These are phyloP conservation scores for Citrus glauca DNA, from an alignment of 345 rosid genomes.

Conservation along the genomic window DNA sequence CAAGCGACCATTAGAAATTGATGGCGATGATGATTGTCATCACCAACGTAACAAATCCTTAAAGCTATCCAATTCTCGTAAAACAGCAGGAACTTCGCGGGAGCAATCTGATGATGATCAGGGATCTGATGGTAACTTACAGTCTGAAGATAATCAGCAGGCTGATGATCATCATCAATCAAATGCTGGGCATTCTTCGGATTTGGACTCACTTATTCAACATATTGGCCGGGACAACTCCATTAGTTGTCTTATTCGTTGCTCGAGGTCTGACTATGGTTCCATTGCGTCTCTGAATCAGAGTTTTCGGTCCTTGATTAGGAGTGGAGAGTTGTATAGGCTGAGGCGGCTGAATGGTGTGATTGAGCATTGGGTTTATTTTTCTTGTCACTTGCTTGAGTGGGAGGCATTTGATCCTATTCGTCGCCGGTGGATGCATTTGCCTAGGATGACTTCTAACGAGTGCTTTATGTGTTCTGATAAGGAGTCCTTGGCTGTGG, in stretches of 20 bases:
- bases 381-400: constrained; percentile 76
- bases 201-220: constrained; percentile 60
- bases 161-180: constrained; percentile 11
- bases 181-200: constrained; percentile 44
- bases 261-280: constrained; percentile 85
- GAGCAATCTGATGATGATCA: constrained; percentile 20
- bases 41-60: constrained; percentile 11
- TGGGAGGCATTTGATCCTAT: constrained; percentile 94
- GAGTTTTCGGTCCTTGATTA: constrained; percentile 59
- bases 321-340: constrained; percentile 70
- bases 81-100: background rate
- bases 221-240: constrained; percentile 78
- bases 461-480: constrained; percentile 72
- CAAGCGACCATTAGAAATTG: constrained; percentile 49
- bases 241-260: constrained; percentile 59
- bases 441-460: constrained; percentile 70
- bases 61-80: constrained; percentile 12
- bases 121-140: constrained; percentile 8
- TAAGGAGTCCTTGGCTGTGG: constrained; percentile 91
- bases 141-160: constrained; percentile 6
- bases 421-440: constrained; percentile 68
- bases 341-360: constrained; percentile 51
- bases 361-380: constrained; percentile 88
- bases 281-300: constrained; percentile 64
- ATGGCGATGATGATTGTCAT: constrained; percentile 20